Evolutionary conservation across 441 rosid species (phyloP).

Genomic region (Croton setiger): DNA sequence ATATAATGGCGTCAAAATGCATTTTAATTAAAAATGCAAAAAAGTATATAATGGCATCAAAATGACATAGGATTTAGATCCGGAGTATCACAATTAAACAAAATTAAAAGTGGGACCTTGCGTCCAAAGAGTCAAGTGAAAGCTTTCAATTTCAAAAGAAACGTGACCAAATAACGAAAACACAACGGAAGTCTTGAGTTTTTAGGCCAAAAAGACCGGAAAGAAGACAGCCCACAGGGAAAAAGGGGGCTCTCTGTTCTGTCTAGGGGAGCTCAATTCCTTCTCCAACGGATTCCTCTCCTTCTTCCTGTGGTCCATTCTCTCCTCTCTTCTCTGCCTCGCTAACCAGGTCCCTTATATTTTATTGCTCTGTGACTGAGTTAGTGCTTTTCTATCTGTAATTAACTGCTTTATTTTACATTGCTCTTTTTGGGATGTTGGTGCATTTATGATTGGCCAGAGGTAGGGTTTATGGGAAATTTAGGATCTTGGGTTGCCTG

Average conservation of each 20-base stretch:
- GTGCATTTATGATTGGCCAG: not conserved
- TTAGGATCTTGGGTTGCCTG: slow-evolving; percentile 26
- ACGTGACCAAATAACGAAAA: not conserved
- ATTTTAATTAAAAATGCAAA: no score
- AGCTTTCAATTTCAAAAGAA: slow-evolving; percentile 4
- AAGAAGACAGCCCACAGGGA: slow-evolving; percentile 17
- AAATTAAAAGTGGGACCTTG: not conserved
- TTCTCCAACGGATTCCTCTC: slow-evolving; percentile 40
- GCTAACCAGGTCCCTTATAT: slow-evolving; percentile 19
- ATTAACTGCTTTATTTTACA: not conserved
- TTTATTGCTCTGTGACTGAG: not conserved
- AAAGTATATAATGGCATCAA: no score
- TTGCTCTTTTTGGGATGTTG: slow-evolving; percentile 19
- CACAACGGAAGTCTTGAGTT: slow-evolving; percentile 4
- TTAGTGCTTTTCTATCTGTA: not conserved
- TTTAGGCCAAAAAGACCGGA: not conserved
- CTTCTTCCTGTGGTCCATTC: slow-evolving; percentile 26
- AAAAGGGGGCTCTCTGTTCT: slow-evolving; percentile 9
- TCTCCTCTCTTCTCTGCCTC: not conserved
- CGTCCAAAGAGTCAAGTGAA: slow-evolving; percentile 1
- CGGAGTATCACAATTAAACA: not conserved
- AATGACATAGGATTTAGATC: no score
- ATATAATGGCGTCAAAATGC: no score
- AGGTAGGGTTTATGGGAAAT: not conserved
- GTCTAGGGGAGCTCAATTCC: slow-evolving; percentile 26